Conservation (phyloP, 1,284 basidiomycete species). For the Peniophora sp. region DNA sequence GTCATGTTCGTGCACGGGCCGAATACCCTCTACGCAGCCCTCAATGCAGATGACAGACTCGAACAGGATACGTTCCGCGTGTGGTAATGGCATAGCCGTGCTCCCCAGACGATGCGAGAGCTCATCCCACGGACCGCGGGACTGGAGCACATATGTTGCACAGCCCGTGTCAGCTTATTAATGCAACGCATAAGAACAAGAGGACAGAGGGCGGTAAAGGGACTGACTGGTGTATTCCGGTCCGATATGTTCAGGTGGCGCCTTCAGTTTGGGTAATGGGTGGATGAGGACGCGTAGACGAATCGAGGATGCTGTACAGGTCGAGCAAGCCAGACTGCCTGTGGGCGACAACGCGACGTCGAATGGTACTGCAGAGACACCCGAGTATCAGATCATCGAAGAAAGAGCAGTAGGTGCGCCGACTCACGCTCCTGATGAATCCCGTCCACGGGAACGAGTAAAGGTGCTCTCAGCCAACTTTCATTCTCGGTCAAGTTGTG, state of each 20-base stretch:
- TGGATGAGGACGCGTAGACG: slow-evolving; percentile 37
- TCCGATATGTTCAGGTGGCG: slow-evolving; percentile 26
- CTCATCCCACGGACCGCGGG: slow-evolving; percentile 11
- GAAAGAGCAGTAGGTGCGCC: slow-evolving; percentile 1
- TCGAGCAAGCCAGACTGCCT: slow-evolving; percentile 39
- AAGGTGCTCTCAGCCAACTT: slow-evolving; percentile 39
- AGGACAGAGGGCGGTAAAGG: too few relatives aligned
- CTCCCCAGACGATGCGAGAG: slow-evolving; percentile 15
- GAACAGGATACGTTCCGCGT: slow-evolving; percentile 12
- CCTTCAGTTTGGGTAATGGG: slow-evolving; percentile 30
- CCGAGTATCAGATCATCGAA: too few relatives aligned
- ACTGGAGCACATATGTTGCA: slow-evolving; percentile 3
- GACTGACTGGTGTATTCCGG: slow-evolving; percentile 3
- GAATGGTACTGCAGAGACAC: slow-evolving; percentile 50
- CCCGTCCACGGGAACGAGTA: slow-evolving; percentile 32
- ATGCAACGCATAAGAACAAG: neutral
- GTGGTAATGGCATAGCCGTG: slow-evolving; percentile 7
- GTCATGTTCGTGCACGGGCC: slow-evolving; percentile 18
- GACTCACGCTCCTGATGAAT: neutral
- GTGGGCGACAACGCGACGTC: slow-evolving; percentile 49
- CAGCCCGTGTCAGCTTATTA: slow-evolving; percentile 3
- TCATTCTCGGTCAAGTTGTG: slow-evolving; percentile 43
- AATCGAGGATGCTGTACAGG: slow-evolving; percentile 32
- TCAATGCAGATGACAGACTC: slow-evolving; percentile 10
- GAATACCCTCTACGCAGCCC: slow-evolving; percentile 21